phyloP scores from a whole-genome alignment of 1,284 basidiomycete species.

The Malassezia yamatoensis region DNA sequence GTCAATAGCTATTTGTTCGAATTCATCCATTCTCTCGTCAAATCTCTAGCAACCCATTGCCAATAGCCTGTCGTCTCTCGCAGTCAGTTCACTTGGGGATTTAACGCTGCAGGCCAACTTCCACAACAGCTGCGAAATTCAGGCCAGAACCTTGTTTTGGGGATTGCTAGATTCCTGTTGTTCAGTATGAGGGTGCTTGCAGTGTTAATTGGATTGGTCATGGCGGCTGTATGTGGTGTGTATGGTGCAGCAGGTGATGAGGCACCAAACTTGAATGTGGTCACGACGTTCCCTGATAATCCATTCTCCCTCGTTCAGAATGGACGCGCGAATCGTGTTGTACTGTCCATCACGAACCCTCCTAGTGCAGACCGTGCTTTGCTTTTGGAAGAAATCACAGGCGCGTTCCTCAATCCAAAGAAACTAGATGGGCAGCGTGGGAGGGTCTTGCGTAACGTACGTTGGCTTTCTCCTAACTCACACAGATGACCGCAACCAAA shows the following conservation, averaged over 20 bases:
- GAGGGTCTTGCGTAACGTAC: constrained; percentile 39
- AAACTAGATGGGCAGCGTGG: constrained; percentile 35
- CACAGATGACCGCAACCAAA: constrained; percentile 35
- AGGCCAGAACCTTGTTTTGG: too few relatives aligned
- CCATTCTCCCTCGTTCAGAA: constrained; percentile 42
- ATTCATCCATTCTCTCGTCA: too few relatives aligned
- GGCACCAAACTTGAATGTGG: constrained; percentile 36
- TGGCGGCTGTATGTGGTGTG: not conserved
- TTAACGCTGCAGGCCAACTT: too few relatives aligned
- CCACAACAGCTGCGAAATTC: too few relatives aligned
- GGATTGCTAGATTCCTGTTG: too few relatives aligned
- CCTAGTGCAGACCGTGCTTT: constrained; percentile 34
- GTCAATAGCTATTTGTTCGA: too few relatives aligned
- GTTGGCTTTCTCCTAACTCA: not conserved
- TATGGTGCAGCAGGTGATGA: constrained; percentile 20
- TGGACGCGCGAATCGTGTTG: constrained; percentile 43
- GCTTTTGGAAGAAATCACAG: constrained; percentile 35
- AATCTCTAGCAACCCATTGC: too few relatives aligned
- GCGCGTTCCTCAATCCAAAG: constrained; percentile 42
- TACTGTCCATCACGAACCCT: constrained; percentile 36
- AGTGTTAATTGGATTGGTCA: too few relatives aligned
- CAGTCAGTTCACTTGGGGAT: too few relatives aligned
- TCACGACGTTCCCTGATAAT: constrained; percentile 44
- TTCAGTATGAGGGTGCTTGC: too few relatives aligned
- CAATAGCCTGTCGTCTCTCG: too few relatives aligned